Conservation (phyloP, 495 filamentous ascomycete genomes). For the Daldinia caldariorum region DNA sequence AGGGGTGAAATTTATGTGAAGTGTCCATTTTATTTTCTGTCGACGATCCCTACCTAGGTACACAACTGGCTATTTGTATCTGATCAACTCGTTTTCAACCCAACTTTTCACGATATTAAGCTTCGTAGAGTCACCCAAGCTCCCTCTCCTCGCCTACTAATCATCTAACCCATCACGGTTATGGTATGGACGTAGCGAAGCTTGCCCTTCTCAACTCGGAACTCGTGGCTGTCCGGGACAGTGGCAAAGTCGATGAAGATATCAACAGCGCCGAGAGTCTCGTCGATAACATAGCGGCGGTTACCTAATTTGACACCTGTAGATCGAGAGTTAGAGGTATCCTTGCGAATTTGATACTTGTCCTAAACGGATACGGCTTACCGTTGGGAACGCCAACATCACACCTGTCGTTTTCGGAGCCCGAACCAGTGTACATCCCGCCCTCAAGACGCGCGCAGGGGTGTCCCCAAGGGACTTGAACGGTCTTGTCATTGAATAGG, state of each 20-base stretch:
- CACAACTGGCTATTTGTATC: not conserved
- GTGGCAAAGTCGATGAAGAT: slow-evolving; percentile 57
- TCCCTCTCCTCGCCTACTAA: not conserved
- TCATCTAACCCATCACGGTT: slow-evolving; percentile 54
- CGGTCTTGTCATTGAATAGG: slow-evolving; percentile 56
- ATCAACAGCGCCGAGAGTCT: slow-evolving; percentile 58
- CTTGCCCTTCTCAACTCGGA: slow-evolving; percentile 60
- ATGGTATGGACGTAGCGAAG: slow-evolving; percentile 60
- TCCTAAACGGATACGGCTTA: slow-evolving; percentile 19
- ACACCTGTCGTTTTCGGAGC: slow-evolving; percentile 49
- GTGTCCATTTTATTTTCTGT: not conserved
- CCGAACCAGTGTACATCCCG: slow-evolving; percentile 54
- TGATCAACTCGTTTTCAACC: not conserved
- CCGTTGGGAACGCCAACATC: slow-evolving; percentile 53
- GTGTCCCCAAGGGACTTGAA: slow-evolving; percentile 60
- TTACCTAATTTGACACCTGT: slow-evolving; percentile 51
- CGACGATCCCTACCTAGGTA: not conserved
- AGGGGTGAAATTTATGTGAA: no score
- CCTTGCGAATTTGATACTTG: not conserved
- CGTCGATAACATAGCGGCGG: slow-evolving; percentile 63
- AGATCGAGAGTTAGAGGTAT: slow-evolving; percentile 26
- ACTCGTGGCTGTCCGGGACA: slow-evolving; percentile 61
- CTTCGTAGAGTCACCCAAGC: not conserved
- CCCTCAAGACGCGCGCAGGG: slow-evolving; percentile 62
- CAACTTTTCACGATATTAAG: not conserved